Evolutionary conservation across 345 rosid genomes (phyloP).

Genomic region (Populus ilicifolia): DNA sequence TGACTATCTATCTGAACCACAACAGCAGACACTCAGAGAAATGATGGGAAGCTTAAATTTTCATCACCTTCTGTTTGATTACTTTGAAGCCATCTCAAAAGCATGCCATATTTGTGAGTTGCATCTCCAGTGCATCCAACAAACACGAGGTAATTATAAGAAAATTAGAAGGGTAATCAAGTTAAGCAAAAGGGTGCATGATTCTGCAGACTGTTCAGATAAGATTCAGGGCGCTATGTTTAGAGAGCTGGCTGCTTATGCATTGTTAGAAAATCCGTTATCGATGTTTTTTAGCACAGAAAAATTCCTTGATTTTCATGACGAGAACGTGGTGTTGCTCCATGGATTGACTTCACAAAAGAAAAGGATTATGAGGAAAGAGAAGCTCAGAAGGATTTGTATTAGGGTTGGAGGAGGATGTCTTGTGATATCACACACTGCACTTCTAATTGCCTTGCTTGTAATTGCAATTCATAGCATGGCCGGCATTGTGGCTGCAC

Average conservation of each 20-base stretch:
- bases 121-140: constrained; percentile 56
- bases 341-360: constrained; percentile 39
- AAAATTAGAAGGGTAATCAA: constrained; percentile 50
- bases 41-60: constrained; percentile 33
- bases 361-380: constrained; percentile 47
- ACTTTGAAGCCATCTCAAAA: constrained; percentile 49
- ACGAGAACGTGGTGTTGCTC: constrained; percentile 42
- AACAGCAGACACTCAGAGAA: constrained; percentile 33
- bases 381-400: constrained; percentile 31
- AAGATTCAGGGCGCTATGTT: constrained; percentile 17
- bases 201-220: constrained; percentile 19
- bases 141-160: constrained; percentile 44
- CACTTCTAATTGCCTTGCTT: constrained; percentile 37
- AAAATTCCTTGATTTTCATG: constrained; percentile 39
- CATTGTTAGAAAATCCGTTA: constrained; percentile 52
- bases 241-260: constrained; percentile 51
- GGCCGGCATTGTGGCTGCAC: constrained; percentile 54
- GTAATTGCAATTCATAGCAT: constrained; percentile 61
- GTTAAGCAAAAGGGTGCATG: constrained; percentile 30
- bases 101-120: constrained; percentile 56
- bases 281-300: constrained; percentile 26
- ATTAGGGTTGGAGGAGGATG: constrained; percentile 45
- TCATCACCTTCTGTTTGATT: constrained; percentile 45
- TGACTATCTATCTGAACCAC: constrained; percentile 55
- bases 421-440: constrained; percentile 42